Percentiles rank a stretch among this genome's conserved stretches.
phyloP scores from a whole-genome alignment of 257 asterid genomes.

The Craterostigma plantagineum region DNA sequence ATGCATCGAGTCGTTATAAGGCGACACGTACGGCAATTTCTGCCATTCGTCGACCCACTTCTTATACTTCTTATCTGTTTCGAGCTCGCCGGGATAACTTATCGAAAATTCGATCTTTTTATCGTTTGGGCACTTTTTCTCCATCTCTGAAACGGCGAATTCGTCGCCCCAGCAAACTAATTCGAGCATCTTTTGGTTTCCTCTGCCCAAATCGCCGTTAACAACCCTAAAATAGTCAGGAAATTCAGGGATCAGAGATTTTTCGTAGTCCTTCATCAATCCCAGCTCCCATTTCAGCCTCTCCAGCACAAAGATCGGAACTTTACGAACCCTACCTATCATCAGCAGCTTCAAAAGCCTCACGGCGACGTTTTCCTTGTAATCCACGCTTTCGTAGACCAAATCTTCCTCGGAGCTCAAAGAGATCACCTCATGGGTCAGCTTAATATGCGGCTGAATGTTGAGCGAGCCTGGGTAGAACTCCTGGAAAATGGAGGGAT shows the following conservation, averaged over 20 bases:
- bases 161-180: conserved; percentile 79
- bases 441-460: conserved; percentile 62
- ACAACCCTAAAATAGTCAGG: conserved; percentile 67
- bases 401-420: conserved; percentile 41
- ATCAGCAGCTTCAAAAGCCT: conserved; percentile 75
- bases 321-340: conserved; percentile 43
- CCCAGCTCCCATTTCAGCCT: conserved; percentile 73
- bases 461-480: conserved; percentile 40
- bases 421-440: conserved; percentile 28
- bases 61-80: conserved; percentile 73
- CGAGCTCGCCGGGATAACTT: conserved; percentile 44
- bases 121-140: conserved; percentile 20
- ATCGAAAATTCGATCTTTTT: conserved; percentile 23
- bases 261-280: conserved; percentile 42
- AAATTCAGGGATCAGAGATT: conserved; percentile 50
- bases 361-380: conserved; percentile 44
- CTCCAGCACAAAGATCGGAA: conserved; percentile 40
- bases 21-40: conserved; percentile 68
- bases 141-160: conserved; percentile 50
- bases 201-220: conserved; percentile 10
- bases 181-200: conserved; percentile 30
- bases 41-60: conserved; percentile 90
- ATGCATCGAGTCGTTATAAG: conserved; percentile 50
- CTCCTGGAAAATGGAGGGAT: conserved; percentile 55
- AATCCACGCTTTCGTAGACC: conserved; percentile 30